Base-by-base conservation (phyloP, 495 filamentous ascomycete species). In the Penicillium roqueforti region DNA sequence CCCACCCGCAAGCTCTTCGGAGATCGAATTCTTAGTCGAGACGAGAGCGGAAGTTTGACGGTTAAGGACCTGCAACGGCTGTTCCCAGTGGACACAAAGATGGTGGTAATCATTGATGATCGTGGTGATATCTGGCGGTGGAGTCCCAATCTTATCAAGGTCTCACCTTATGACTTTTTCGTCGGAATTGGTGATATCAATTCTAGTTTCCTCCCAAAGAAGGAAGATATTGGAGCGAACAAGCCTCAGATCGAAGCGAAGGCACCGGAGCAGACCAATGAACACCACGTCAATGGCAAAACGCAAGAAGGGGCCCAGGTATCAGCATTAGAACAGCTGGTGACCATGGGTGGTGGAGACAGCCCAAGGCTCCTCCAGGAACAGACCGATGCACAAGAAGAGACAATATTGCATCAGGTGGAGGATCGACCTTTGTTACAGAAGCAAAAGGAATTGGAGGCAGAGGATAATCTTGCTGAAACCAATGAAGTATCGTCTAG, bases 31-130 rank as follows among this genome's bases (percentile, higher is more conserved):
- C 86, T 99, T 58, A 96, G 91, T 64, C 86, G 93, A 50, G 91
- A 97, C 64, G 93, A 99, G 69, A 99, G 91, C 66, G 92, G 91
- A 36, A 96, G 87, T 63, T 80, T 97, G 70, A 88, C 83, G 2
- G 83, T 87, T 38, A 99, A 99, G 76, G 92, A 82, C 53, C 78
- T 99, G 6, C 87, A 95, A 63, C 83, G 95, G 14, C 69, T 99
- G 31, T 99, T 99, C 68, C 93, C 93, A 14, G 88, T 95, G 39
- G 93, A 96, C 71, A 97, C 92, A 9, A 92, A 95, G 72, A 99
- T 99, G 93, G 93, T 96, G 18, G 91, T 95, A 25, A 96, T 99
- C 62, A 99, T 99, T 55, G 93, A 99, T 68, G 93, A 99, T 63
- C 82, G 93, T 59, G 90, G 89, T 29, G 93, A 99, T 67, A 92